Evolutionary conservation across 2,329 filamentous ascomycete species (phyloP), one percentile per base, ranked within the genome.

Genomic region (Xylariaceae sp.): DNA sequence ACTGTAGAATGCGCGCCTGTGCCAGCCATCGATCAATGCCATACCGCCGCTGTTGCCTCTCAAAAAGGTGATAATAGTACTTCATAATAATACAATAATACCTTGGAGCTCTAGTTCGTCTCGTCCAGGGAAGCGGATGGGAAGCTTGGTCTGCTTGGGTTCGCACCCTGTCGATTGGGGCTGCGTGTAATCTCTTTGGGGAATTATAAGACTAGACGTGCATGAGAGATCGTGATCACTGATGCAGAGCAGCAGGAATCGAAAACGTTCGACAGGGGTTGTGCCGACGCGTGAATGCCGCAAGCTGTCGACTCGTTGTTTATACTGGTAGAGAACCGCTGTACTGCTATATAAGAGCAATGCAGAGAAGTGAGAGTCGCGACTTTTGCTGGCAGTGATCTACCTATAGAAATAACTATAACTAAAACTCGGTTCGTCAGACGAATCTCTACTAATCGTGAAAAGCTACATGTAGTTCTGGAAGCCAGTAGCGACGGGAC

Each of bases 201-300:
- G 53, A 53, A 51, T 48, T 46, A 58, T 59, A 55, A 53, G 37
- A 63, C 57, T 42, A 56, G 42, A 42, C 55, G 29, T 60, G 63
- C 63, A 64, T 54, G 37, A 60, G 40, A 54, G 57, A 65, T 65
- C 63, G 59, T 59, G 63, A 65, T 63, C 57, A 50, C 44, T 55
- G 46, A 52, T 59, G 47, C 54, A 55, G 58, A 41, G 53, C 50
- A 57, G 42, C 59, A 50, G 50, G 54, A 41, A 50, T 51, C 42
- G n/a, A 55, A 32, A 33, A 37, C 51, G 53, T 36, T 39, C 37
- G 41, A 36, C 36, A 42, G 39, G 16, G 45, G 21, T 41, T 29
- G 11, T 15, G 9, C 13, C 37, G 15, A 43, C 30, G 36, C 29
- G 32, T 32, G 16, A 24, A 18, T 37, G 32, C 15, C 40, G 45